A percentile compares a stretch with the other conserved stretches of the same genome.
These are phyloP conservation scores for Septoria petroselini DNA, from an alignment of 2,329 filamentous ascomycete genomes.

Conservation along the genomic window DNA sequence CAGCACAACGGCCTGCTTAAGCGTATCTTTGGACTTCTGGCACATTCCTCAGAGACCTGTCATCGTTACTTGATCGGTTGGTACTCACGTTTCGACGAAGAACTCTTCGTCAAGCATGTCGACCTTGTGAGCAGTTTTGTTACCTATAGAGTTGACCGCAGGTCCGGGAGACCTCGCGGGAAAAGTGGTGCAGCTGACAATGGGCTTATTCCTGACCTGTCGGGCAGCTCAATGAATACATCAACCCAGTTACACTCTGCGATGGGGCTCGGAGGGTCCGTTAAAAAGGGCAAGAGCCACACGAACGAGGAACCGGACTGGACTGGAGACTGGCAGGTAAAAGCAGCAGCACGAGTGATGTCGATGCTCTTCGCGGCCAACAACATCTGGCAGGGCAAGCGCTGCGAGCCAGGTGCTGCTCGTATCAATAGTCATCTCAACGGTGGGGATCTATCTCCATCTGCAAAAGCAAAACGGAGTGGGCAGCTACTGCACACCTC, in stretches of 20 bases:
- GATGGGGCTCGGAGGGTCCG: slow-evolving; percentile 55
- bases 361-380: slow-evolving; percentile 80
- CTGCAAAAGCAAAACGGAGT: slow-evolving; percentile 29
- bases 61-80: slow-evolving; percentile 75
- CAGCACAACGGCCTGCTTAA: slow-evolving; percentile 83
- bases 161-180: slow-evolving; percentile 64
- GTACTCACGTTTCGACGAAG: slow-evolving; percentile 68
- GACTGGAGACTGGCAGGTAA: slow-evolving; percentile 85
- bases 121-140: slow-evolving; percentile 76
- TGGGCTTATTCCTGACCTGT: slow-evolving; percentile 71
- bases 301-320: slow-evolving; percentile 58
- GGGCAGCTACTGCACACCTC: slow-evolving; percentile 73
- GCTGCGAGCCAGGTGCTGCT: slow-evolving; percentile 10
- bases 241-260: slow-evolving; percentile 74
- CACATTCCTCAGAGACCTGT: slow-evolving; percentile 70
- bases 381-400: slow-evolving; percentile 48
- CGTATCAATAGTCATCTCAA: slow-evolving; percentile 19
- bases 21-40: slow-evolving; percentile 73
- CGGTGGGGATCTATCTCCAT: slow-evolving; percentile 35
- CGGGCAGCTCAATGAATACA: slow-evolving; percentile 58
- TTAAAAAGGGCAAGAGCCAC: slow-evolving; percentile 52
- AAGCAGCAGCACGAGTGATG: slow-evolving; percentile 74
- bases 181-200: slow-evolving; percentile 56
- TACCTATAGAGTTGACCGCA: slow-evolving; percentile 71
- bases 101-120: slow-evolving; percentile 68